Base-by-base conservation (phyloP, 768 basidiomycete species). In the Lenzites betulinus region DNA sequence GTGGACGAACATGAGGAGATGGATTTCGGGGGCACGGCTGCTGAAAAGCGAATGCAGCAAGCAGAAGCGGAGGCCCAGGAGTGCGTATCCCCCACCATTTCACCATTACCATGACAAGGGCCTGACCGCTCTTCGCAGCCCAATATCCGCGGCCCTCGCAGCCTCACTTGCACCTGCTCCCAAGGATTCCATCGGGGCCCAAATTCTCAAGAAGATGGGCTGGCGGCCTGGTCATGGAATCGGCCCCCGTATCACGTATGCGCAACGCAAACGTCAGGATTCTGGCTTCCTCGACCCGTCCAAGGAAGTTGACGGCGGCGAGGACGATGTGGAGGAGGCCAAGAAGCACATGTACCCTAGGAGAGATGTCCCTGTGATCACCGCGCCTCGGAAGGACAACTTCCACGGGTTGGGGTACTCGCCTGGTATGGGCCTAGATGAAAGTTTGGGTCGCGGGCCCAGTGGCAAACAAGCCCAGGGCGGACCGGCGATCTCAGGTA, bases 171-270 rank as follows among this genome's bases (percentile, higher is more conserved):
- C 90, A 15, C 89, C 92, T 8, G 77, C 91, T 1, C 83, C 92
- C 0, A 83, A 86, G 23, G 88, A 93, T 60, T 93, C 93, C 2
- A 81, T 87, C 26, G 96, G 96, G 0, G 88, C 91, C 3, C 85
- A 86, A 36, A 85, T 98, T 7, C 81, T 99, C 54, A 89, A 88
- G 76, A 95, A 93, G 75, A 95, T 98, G 89, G 96, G 97, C 0
- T 98, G 97, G 96, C 80, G 89, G 42, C 74, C 86, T 0, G 97
- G 95, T 1, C 94, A 95, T 74, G 97, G 96, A 13, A 86, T 98
- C 20, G 97, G 96, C 0, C 94, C 95, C 4, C 84, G 96, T 12
- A 79, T 98, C 30, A 86, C 92, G 5, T 82, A 89, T 63, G 81
- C 85, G 36, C 86, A 92, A 69, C 85, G 90, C 44, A 86, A 83